These are phyloP conservation scores for Syncephalastrum contaminatum DNA, from an alignment of 371 early-diverging fungal genomes.

Conservation along the genomic window DNA sequence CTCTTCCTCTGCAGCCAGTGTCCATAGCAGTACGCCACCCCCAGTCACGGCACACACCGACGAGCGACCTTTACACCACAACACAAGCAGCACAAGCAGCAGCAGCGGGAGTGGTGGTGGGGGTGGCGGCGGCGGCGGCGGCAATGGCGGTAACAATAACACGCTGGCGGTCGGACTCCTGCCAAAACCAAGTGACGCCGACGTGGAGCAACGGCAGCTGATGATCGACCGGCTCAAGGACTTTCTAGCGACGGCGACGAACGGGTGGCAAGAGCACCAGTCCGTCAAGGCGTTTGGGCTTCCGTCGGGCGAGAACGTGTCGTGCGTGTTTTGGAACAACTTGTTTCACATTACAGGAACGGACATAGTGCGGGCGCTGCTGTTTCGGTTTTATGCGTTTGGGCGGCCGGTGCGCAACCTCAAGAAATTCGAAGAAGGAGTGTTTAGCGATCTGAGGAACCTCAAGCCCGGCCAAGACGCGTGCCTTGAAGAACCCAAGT, in stretches of 20 bases:
- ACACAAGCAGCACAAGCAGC: too few species aligned
- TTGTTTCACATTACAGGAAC: slow-evolving; percentile 96
- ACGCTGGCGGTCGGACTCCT: slow-evolving; percentile 4
- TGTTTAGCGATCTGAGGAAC: slow-evolving; percentile 97
- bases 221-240: slow-evolving; percentile 54
- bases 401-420: slow-evolving; percentile 88
- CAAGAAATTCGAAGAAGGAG: slow-evolving; percentile 99
- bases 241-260: slow-evolving; percentile 62
- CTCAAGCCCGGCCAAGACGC: slow-evolving; percentile 98
- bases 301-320: slow-evolving; percentile 83
- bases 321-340: slow-evolving; percentile 92
- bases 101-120: too few species aligned
- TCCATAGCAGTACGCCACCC: too few species aligned
- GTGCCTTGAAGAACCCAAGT: slow-evolving; percentile 95
- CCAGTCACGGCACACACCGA: too few species aligned
- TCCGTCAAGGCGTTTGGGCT: slow-evolving; percentile 69
- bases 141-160: slow-evolving; percentile 3
- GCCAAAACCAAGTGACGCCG: slow-evolving; percentile 25
- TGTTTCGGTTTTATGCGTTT: slow-evolving; percentile 92
- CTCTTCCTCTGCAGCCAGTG: too few species aligned
- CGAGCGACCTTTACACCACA: too few species aligned
- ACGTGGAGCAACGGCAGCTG: slow-evolving; percentile 27
- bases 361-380: slow-evolving; percentile 96
- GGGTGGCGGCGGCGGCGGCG: too few species aligned
- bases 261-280: slow-evolving; percentile 48